Conservation (phyloP, 345 rosid species). For the Heritiera littoralis region DNA sequence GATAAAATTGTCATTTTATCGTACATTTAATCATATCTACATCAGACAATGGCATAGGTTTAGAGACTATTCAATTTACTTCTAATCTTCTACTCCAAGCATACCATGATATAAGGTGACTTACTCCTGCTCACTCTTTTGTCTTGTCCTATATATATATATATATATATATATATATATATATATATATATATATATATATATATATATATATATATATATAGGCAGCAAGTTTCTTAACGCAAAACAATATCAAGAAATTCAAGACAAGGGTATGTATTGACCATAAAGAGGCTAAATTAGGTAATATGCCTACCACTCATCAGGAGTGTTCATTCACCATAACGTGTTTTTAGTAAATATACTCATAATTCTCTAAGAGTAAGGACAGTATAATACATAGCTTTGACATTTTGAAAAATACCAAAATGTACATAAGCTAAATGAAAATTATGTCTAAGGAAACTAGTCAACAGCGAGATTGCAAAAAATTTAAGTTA, state of each 20-base stretch:
- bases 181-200: too few relatives aligned
- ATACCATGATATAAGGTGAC: not conserved
- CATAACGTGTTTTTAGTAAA: not conserved
- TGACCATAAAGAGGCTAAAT: not conserved
- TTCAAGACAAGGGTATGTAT: not conserved
- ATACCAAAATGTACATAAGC: not conserved
- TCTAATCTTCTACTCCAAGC: not conserved
- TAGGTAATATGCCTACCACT: not conserved
- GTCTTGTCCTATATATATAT: not conserved
- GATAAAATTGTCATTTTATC: not conserved
- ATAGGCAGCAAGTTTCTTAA: not conserved
- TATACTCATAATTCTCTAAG: not conserved
- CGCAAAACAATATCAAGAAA: conserved; percentile 9
- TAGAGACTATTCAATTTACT: not conserved
- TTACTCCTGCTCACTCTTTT: not conserved
- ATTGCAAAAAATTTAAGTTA: conserved; percentile 17
- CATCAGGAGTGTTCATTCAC: not conserved
- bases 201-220: too few relatives aligned
- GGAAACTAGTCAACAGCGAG: not conserved
- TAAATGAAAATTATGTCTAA: not conserved
- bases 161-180: not conserved
- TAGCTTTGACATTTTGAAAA: not conserved
- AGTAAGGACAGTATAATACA: not conserved
- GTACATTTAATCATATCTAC: not conserved
- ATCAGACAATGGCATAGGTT: not conserved